These are phyloP conservation scores for Raphanus raphanistrum DNA, from an alignment of 345 rosid species.

Conservation along the genomic window DNA sequence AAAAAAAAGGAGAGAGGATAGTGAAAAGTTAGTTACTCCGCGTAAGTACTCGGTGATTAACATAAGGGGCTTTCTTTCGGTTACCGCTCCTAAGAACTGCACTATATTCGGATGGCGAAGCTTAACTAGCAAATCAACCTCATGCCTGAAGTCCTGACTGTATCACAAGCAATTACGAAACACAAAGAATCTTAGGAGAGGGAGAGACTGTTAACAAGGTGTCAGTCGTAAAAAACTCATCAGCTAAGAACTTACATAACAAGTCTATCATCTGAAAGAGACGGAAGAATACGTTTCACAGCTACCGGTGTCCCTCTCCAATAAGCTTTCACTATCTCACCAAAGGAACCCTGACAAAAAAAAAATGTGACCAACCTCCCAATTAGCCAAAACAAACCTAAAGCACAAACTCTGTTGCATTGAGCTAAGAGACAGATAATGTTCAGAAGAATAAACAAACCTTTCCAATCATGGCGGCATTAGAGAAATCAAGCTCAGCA, in stretches of 20 bases:
- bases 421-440: neutral
- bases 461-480: conserved; percentile 80
- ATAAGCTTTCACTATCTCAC: conserved; percentile 87
- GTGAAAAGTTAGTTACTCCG: conserved; percentile 61
- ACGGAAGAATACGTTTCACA: conserved; percentile 93
- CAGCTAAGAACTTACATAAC: conserved; percentile 66
- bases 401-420: neutral
- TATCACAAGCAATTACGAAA: conserved; percentile 16
- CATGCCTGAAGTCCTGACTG: conserved; percentile 99
- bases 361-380: conserved; percentile 27
- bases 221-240: no score
- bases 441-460: conserved; percentile 40
- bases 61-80: conserved; percentile 98
- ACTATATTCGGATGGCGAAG: conserved; percentile 99
- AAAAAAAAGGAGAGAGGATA: conserved; percentile 16
- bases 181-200: conserved; percentile 1
- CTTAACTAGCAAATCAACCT: conserved; percentile 93
- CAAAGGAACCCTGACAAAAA: conserved; percentile 78
- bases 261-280: conserved; percentile 96
- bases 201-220: neutral
- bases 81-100: conserved; percentile 97
- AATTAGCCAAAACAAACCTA: conserved; percentile 30
- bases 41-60: conserved; percentile 88
- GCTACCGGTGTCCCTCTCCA: conserved; percentile 99
- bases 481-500: conserved; percentile 88